A percentile compares a stretch with the other conserved stretches of the same genome.
phyloP scores from a whole-genome alignment of 176 grass and related monocot species.

The Dendrocalamus sinicus region DNA sequence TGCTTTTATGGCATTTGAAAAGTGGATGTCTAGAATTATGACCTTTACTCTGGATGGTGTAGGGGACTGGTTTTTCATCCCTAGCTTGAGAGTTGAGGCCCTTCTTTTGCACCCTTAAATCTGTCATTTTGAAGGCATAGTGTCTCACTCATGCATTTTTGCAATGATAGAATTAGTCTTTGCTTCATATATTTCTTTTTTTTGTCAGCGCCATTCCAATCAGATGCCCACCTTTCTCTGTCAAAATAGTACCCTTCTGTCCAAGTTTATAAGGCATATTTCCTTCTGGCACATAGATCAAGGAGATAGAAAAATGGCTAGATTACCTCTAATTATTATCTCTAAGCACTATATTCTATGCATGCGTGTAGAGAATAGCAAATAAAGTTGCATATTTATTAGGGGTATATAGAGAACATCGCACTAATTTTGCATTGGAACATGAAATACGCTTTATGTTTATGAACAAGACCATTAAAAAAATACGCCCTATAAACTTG shows the following conservation, averaged over 20 bases:
- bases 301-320: no score
- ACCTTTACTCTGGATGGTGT: background rate
- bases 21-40: background rate
- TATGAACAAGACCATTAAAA: no score
- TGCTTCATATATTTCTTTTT: background rate
- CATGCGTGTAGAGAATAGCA: no score
- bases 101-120: conserved; percentile 9
- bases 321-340: no score
- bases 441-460: no score
- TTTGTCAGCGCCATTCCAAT: background rate
- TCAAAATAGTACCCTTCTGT: background rate
- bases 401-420: no score
- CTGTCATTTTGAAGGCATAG: conserved; percentile 8
- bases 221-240: background rate
- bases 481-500: no score
- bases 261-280: no score
- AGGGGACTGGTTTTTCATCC: background rate
- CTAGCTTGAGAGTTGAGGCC: conserved; percentile 4
- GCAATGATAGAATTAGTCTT: conserved; percentile 7
- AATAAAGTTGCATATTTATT: no score
- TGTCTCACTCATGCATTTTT: conserved; percentile 2
- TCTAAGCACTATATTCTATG: no score
- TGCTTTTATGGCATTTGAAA: conserved; percentile 19
- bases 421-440: no score
- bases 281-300: no score